Conservation (phyloP, 495 filamentous ascomycete genomes). For the Staphylotrichum tortipilum region DNA sequence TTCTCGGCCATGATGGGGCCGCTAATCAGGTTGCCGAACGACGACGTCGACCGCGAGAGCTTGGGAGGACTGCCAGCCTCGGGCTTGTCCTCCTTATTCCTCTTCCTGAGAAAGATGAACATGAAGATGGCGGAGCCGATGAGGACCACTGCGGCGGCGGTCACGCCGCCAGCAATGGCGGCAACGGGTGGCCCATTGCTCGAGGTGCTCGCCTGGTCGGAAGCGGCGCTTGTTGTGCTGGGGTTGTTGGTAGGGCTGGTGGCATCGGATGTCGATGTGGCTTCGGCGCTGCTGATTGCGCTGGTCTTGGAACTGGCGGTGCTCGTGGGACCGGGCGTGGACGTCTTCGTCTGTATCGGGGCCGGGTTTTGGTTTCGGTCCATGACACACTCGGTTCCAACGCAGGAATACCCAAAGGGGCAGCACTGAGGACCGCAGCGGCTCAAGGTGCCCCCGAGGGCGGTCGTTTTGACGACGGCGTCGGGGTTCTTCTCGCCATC, state of each 20-base stretch:
- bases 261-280: slow-evolving; percentile 1
- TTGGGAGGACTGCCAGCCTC: slow-evolving; percentile 15
- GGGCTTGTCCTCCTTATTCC: slow-evolving; percentile 17
- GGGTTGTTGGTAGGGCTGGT: background rate
- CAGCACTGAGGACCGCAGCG: slow-evolving; percentile 61
- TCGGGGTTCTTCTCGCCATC: slow-evolving; percentile 54
- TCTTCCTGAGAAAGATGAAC: slow-evolving; percentile 23
- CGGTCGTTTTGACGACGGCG: slow-evolving; percentile 61
- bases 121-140: slow-evolving; percentile 26
- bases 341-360: slow-evolving; percentile 14
- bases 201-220: background rate
- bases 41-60: slow-evolving; percentile 36
- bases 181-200: slow-evolving; percentile 9
- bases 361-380: slow-evolving; percentile 30
- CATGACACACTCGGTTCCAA: slow-evolving; percentile 31
- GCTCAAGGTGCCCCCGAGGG: slow-evolving; percentile 44
- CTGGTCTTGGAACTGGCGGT: slow-evolving; percentile 7
- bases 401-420: slow-evolving; percentile 71
- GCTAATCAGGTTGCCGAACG: slow-evolving; percentile 40
- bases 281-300: background rate
- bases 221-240: background rate
- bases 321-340: slow-evolving; percentile 14
- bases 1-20: slow-evolving; percentile 32
- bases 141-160: slow-evolving; percentile 14
- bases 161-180: slow-evolving; percentile 20